Evolutionary conservation across 2,329 filamentous ascomycete species (phyloP), one percentile per base, ranked within the genome.

Genomic region (Colletotrichum costaricense): DNA sequence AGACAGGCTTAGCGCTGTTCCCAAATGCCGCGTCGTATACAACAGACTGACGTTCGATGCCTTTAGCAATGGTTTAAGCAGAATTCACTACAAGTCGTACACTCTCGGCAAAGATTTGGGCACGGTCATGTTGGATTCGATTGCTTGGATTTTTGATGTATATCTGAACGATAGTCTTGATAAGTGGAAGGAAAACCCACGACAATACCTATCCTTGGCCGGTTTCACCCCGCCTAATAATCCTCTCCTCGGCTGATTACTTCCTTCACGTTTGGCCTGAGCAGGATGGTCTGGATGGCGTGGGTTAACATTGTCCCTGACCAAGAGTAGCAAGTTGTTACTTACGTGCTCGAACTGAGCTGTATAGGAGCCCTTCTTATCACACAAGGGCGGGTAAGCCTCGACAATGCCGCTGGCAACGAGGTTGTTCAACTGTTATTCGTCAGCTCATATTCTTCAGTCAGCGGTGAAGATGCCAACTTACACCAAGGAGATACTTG

Each of bases 281-380:
- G 90, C 76, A 96, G 83, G 77, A 95, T 93, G 42, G 93, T 94
- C 92, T 94, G 74, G 1, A 57, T 28, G 28, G 38, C 63, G 74
- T 66, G 19, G 52, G 30, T 75, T 62, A 16, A 5, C 33, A 1
- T 42, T 2, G 14, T 12, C 9, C 26, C 26, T 7, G 11, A 5
- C 4, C 22, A 9, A 9, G 7, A 2, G 6, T 26, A 14, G 24
- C 59, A 24, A 62, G 33, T 8, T 24, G 3, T 49, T 70, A 90
- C 93, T 89, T 85, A 97, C 95, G 86, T 98, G 95, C 87, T 98
- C 95, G 81, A 92, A 97, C 82, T 98, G 95, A 76, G 95, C 96
- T 30, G 95, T 97, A 83, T 97, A 98, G 30, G 94, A 97, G 72
- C 96, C 96, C 89, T 97, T 97, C 84, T 95, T 92, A 85, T 98